phyloP scores from a whole-genome alignment of 495 filamentous ascomycete species.

The Penicillium daleae region DNA sequence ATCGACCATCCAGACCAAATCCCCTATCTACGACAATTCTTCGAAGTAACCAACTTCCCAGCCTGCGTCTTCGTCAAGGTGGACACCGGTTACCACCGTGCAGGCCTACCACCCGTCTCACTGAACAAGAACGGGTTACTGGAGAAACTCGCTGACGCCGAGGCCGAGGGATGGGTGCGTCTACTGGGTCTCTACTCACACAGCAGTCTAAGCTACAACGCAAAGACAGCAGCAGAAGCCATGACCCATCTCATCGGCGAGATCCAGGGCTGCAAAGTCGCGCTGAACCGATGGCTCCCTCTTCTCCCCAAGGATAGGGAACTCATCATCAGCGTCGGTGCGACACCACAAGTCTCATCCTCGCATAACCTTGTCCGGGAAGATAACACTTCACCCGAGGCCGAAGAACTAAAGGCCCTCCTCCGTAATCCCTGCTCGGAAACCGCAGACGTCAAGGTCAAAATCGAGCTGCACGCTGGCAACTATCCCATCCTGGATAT shows the following conservation, averaged over 20 bases:
- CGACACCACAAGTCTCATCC: slow-evolving; percentile 76
- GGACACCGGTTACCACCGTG: slow-evolving; percentile 77
- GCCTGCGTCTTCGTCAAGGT: slow-evolving; percentile 73
- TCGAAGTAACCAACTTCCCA: slow-evolving; percentile 39
- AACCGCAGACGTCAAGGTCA: slow-evolving; percentile 33
- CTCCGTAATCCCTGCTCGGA: slow-evolving; percentile 21
- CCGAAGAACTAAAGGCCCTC: slow-evolving; percentile 27
- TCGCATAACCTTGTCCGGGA: slow-evolving; percentile 45
- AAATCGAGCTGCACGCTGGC: slow-evolving; percentile 72
- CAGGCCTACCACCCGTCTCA: slow-evolving; percentile 63
- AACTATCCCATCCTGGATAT: slow-evolving; percentile 77
- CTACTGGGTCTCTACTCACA: slow-evolving; percentile 79
- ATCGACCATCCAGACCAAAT: slow-evolving; percentile 74
- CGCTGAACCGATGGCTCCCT: slow-evolving; percentile 42
- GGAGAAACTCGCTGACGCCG: slow-evolving; percentile 46
- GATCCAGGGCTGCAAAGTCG: slow-evolving; percentile 59
- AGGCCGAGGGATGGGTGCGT: slow-evolving; percentile 36
- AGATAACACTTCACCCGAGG: slow-evolving; percentile 16
- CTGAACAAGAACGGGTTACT: slow-evolving; percentile 56
- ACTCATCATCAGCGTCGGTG: slow-evolving; percentile 73
- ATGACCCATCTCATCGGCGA: slow-evolving; percentile 62
- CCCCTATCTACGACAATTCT: slow-evolving; percentile 43
- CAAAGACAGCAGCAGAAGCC: slow-evolving; percentile 54
- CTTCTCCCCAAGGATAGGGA: slow-evolving; percentile 31
- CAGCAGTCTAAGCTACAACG: slow-evolving; percentile 72